Evolutionary conservation across 805 yeast species (phyloP), one percentile per base, ranked within the genome.

Genomic region (Starmerella bombicola): DNA sequence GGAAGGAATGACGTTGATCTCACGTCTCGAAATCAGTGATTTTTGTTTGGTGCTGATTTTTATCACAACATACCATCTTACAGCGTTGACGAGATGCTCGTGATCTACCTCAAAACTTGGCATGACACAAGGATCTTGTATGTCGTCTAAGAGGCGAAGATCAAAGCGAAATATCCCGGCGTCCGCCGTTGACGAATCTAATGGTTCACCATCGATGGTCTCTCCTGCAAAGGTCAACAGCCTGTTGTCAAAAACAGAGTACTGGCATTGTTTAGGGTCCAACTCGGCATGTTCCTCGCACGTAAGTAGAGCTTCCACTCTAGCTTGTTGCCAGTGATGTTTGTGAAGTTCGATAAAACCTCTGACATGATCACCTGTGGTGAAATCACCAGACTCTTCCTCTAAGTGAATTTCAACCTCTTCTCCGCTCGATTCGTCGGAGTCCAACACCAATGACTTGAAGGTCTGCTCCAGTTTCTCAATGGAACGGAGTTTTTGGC

Each of bases 261-360:
- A 35, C 15, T 19, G 35, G 18, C 24, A 19, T 5, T 33, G 37
- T 7, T 5, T 15, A 4, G 36, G 36, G 34, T 33, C 21, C 4
- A 40, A 35, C 33, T 44, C 47, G 15, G 43, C 40, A 23, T 37
- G 42, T 33, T 45, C 48, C 33, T 45, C 48, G 35, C 48, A 45
- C 9, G 41, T 18, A 2, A 45, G 21, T 1, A 45, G 19, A 20
- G 38, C 35, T 30, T 45, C 48, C 5, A 45, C 45, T 12, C 12
- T 17, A 34, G 38, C 34, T 30, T 37, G 38, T 15, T 24, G 29
- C 48, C 48, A 45, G 18, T 19, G 3, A 13, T 35, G 32, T 19
- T 28, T 23, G n/a, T 33, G 13, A 3, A 45, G 16, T 12, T 38
- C 19, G 7, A 38, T 41, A 6, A 33, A 35, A 21, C 48, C 48